Evolutionary conservation across 257 asterid genomes (phyloP), one percentile per base, ranked within the genome.

Genomic region (Penstemon barbatus): DNA sequence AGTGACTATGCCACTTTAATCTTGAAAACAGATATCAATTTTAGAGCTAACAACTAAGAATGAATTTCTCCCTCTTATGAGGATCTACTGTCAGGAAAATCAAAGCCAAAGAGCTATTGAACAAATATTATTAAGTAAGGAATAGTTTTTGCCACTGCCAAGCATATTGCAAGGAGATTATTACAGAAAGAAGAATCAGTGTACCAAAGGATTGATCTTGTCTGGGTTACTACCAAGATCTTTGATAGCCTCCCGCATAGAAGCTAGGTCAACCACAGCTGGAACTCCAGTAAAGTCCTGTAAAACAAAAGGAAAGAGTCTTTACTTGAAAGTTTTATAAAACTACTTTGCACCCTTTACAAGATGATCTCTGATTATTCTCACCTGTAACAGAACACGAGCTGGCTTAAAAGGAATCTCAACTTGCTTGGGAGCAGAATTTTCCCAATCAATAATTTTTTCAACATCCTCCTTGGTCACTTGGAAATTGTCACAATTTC

Each of bases 241-340:
- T 66, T 84, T 91, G 61, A 92, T 92, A 19, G 98, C 98, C 73
- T 92, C 98, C 65, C 98, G 81, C 98, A 92, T 92, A 58, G 90
- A 76, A 74, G 98, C 96, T 45, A 91, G 96, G 83, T 92, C 98
- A 73, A 91, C 98, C 63, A 89, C 89, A 74, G 96, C 91, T 49
- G 97, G 98, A 76, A 92, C 98, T 80, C 98, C 98, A 77, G 98
- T 92, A 70, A 92, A 92, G 80, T 92, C 98, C 98, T 92, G 79
- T 40, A 51, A 58, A 6, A 42, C 11, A 40, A 18, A 59, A 63
- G 12, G 58, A 72, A 65, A 18, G 53, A 25, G 5, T 36, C 9
- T 39, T 60, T 33, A 67, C 61, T 61, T 19, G 39, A 75, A 58
- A 52, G 59, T 62, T 59, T 25, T 3, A 10, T 58, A 46, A 52